phyloP scores from a whole-genome alignment of 2,329 filamentous ascomycete species.

The Colletotrichum sp. region DNA sequence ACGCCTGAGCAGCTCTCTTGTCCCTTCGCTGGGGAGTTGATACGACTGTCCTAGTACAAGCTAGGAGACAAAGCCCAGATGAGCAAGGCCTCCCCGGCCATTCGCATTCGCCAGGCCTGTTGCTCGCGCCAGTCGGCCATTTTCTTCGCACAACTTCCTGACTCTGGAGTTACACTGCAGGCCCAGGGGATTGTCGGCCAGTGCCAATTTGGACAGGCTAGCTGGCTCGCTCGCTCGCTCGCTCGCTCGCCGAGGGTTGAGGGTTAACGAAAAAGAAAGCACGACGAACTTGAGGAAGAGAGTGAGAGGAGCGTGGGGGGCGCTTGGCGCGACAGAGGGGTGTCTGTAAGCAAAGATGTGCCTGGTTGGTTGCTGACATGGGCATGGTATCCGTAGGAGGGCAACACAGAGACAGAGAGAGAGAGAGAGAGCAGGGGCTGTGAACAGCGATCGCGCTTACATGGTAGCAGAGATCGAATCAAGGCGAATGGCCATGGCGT shows the following conservation, averaged over 20 bases:
- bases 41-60: background rate
- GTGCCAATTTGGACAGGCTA: background rate
- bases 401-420: background rate
- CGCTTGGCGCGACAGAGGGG: background rate
- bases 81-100: background rate
- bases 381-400: background rate
- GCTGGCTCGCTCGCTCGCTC: background rate
- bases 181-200: background rate
- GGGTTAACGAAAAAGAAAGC: background rate
- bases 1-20: background rate
- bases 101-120: background rate
- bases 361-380: background rate
- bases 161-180: slow-evolving; percentile 4
- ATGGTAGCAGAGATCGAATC: slow-evolving; percentile 4
- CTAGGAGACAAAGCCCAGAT: background rate
- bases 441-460: slow-evolving; percentile 8
- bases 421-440: background rate
- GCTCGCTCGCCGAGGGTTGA: background rate
- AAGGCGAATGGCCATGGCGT: background rate
- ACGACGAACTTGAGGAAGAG: background rate
- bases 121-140: slow-evolving; percentile 9
- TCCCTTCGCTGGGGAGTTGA: background rate
- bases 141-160: slow-evolving; percentile 11
- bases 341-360: background rate
- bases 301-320: slow-evolving; percentile 8